Conservation (phyloP, 2,329 filamentous ascomycete genomes). For the Aspergillus sp. region DNA sequence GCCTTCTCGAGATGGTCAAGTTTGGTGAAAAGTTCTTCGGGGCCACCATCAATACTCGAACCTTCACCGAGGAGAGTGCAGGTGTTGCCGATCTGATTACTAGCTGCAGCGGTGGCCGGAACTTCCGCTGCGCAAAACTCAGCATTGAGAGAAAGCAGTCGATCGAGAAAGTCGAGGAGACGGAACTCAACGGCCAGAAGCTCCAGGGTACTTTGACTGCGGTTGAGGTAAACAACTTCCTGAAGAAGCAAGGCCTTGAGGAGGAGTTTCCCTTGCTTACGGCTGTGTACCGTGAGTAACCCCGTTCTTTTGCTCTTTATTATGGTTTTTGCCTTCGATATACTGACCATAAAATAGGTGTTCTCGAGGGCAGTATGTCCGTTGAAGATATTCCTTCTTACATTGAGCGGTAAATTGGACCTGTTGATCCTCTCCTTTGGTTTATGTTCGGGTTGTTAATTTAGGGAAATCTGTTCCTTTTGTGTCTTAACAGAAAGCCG, state of each 20-base stretch:
- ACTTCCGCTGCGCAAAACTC: constrained; percentile 91
- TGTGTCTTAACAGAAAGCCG: constrained; percentile 23
- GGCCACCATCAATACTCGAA: constrained; percentile 74
- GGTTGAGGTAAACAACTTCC: constrained; percentile 84
- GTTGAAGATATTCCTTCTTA: constrained; percentile 79
- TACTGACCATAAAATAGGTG: constrained; percentile 51
- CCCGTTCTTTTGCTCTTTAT: not conserved
- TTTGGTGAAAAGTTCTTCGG: constrained; percentile 94
- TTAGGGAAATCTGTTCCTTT: constrained; percentile 15
- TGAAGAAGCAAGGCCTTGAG: constrained; percentile 76
- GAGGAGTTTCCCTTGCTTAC: constrained; percentile 90
- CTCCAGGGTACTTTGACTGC: constrained; percentile 92
- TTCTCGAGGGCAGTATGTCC: constrained; percentile 73
- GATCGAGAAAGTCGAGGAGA: constrained; percentile 83
- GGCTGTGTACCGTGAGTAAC: constrained; percentile 66
- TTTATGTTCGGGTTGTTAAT: constrained; percentile 21
- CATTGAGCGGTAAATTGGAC: constrained; percentile 50
- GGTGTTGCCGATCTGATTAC: constrained; percentile 96
- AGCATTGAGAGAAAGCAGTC: constrained; percentile 75
- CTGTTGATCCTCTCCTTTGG: constrained; percentile 14
- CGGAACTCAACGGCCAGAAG: constrained; percentile 94
- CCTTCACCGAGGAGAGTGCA: constrained; percentile 95
- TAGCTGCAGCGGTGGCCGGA: constrained; percentile 85
- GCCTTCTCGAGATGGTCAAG: constrained; percentile 92
- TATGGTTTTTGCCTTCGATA: constrained; percentile 8